Conservation (phyloP, 1,284 basidiomycete species). For the Cronartium quercuum region DNA sequence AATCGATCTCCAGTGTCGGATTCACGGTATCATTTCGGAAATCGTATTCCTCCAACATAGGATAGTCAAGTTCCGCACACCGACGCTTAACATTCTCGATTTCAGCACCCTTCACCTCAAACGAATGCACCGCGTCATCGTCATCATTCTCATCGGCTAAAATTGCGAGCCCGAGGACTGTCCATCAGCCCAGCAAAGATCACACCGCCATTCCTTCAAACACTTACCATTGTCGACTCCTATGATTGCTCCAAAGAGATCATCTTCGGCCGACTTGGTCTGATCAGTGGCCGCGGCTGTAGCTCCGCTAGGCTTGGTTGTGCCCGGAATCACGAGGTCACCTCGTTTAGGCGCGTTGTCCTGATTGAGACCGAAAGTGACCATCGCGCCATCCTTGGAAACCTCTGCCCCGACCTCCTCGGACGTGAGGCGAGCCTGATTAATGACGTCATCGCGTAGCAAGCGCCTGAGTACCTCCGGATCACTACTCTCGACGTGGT, state of each 20-base stretch:
- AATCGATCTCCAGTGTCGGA: slow-evolving; percentile 88
- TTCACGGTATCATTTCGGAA: slow-evolving; percentile 93
- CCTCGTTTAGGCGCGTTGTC: slow-evolving; percentile 73
- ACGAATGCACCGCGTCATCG: slow-evolving; percentile 88
- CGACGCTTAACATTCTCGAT: slow-evolving; percentile 60
- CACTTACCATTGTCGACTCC: slow-evolving; percentile 75
- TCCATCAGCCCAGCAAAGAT: too few species aligned
- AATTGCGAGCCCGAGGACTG: too few species aligned
- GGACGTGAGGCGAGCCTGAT: slow-evolving; percentile 58
- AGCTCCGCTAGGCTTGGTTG: slow-evolving; percentile 40
- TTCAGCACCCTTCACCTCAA: slow-evolving; percentile 82
- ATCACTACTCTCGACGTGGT: slow-evolving; percentile 87
- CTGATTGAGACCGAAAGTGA: slow-evolving; percentile 59
- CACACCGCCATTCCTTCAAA: too few species aligned
- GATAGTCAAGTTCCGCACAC: slow-evolving; percentile 89
- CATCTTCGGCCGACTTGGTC: slow-evolving; percentile 56
- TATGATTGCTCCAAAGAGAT: slow-evolving; percentile 78
- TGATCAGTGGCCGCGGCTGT: slow-evolving; percentile 27
- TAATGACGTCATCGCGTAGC: slow-evolving; percentile 75
- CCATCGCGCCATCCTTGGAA: slow-evolving; percentile 12
- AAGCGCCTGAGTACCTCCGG: slow-evolving; percentile 81
- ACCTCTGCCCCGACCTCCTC: slow-evolving; percentile 55
- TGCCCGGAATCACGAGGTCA: slow-evolving; percentile 75
- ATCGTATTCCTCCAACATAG: slow-evolving; percentile 96
- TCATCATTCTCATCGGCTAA: slow-evolving; percentile 84